Percentiles rank a stretch among this genome's conserved stretches.
These are phyloP conservation scores for Epichloe brachyelytri DNA, from an alignment of 2,329 filamentous ascomycete species.

Conservation along the genomic window DNA sequence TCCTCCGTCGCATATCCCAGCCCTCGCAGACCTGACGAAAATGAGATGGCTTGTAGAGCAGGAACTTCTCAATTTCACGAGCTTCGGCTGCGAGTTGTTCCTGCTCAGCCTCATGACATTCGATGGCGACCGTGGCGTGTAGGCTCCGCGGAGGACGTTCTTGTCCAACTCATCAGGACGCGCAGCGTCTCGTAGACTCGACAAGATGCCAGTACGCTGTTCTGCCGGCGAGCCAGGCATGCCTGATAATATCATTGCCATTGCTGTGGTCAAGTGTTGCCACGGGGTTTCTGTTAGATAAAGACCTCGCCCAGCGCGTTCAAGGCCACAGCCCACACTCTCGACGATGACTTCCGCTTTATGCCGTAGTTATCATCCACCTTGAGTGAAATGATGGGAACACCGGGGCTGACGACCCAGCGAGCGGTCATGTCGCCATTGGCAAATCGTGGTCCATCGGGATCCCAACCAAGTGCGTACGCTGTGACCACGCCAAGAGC, in stretches of 20 bases:
- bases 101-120: slow-evolving; percentile 56
- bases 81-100: slow-evolving; percentile 66
- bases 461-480: slow-evolving; percentile 57
- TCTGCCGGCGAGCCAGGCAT: slow-evolving; percentile 71
- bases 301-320: slow-evolving; percentile 87
- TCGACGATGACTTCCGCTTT: slow-evolving; percentile 53
- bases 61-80: slow-evolving; percentile 65
- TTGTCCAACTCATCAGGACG: slow-evolving; percentile 61
- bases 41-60: slow-evolving; percentile 59
- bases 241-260: slow-evolving; percentile 43
- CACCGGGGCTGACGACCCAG: slow-evolving; percentile 84
- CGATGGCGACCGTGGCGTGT: slow-evolving; percentile 68
- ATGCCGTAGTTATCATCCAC: slow-evolving; percentile 73
- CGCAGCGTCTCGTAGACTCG: slow-evolving; percentile 60
- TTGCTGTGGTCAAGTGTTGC: slow-evolving; percentile 35
- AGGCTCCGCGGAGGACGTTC: slow-evolving; percentile 55
- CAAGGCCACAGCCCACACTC: slow-evolving; percentile 83
- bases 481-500: slow-evolving; percentile 71
- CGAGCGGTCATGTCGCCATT: slow-evolving; percentile 73
- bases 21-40: slow-evolving; percentile 67
- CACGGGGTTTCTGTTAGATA: slow-evolving; percentile 60
- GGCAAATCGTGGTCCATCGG: slow-evolving; percentile 46
- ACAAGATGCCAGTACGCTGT: slow-evolving; percentile 70
- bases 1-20: slow-evolving; percentile 81
- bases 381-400: slow-evolving; percentile 73